Percentiles rank a stretch among this genome's conserved stretches.
These are phyloP conservation scores for Rubia tinctorum DNA, from an alignment of 305 asterid species.

Conservation along the genomic window DNA sequence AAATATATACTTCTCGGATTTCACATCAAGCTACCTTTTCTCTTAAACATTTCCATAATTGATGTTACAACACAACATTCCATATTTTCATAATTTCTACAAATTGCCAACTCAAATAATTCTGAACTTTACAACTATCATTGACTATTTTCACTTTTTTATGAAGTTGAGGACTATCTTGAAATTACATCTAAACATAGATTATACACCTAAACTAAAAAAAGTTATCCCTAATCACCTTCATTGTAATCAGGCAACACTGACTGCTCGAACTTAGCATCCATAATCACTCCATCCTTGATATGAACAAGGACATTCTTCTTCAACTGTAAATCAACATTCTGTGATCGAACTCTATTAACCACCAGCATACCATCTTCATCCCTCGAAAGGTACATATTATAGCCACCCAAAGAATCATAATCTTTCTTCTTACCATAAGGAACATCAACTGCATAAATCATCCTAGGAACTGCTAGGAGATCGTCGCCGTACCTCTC, in stretches of 20 bases:
- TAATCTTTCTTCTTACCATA: slow-evolving; percentile 35
- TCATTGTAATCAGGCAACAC: slow-evolving; percentile 15
- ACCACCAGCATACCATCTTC: slow-evolving; percentile 44
- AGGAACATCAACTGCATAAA: slow-evolving; percentile 39
- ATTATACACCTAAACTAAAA: neutral
- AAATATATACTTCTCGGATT: too few species aligned
- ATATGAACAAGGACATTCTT: slow-evolving; percentile 19
- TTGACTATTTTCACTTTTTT: too few species aligned
- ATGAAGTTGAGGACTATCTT: too few species aligned
- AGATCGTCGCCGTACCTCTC: too few species aligned
- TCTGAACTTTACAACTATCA: too few species aligned
- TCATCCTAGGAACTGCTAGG: slow-evolving; percentile 48
- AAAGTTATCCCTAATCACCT: neutral
- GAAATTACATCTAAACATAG: neutral
- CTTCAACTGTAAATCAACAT: slow-evolving; percentile 15
- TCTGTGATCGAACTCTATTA: slow-evolving; percentile 29
- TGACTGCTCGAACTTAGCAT: slow-evolving; percentile 26
- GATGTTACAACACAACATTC: too few species aligned
- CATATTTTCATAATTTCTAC: too few species aligned
- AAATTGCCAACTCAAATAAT: too few species aligned
- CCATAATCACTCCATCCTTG: slow-evolving; percentile 29
- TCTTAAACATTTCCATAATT: too few species aligned
- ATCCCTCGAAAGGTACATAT: slow-evolving; percentile 46
- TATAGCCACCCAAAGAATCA: slow-evolving; percentile 66
- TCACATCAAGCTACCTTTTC: too few species aligned